These are phyloP conservation scores for Cornus controversa DNA, from an alignment of 148 eudicot genomes.

Conservation along the genomic window DNA sequence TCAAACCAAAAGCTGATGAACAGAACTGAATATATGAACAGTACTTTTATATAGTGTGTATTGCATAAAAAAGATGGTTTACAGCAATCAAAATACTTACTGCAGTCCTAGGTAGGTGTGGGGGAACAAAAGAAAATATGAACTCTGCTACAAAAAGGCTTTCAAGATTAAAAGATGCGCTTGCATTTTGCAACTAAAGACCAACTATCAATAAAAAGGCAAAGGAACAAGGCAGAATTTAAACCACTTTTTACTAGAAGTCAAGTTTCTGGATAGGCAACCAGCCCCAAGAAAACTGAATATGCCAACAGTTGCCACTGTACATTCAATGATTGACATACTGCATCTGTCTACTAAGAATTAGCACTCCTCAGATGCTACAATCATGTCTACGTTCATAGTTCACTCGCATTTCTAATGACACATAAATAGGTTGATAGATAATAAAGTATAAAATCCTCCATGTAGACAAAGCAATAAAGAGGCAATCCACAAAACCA, in stretches of 20 bases:
- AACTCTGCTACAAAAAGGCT: neutral
- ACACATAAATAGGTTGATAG: neutral
- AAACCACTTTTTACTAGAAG: neutral
- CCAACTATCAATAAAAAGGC: neutral
- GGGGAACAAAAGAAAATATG: no score
- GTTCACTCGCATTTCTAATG: neutral
- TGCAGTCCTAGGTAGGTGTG: no score
- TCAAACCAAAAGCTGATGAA: slow-evolving; percentile 18
- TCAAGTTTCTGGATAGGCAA: neutral
- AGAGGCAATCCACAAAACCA: neutral
- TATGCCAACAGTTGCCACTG: neutral
- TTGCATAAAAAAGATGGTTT: neutral
- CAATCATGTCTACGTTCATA: neutral
- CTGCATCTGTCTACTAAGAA: neutral
- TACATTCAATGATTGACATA: neutral
- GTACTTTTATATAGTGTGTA: neutral
- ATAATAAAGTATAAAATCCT: neutral
- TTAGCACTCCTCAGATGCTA: neutral
- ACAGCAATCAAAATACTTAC: neutral
- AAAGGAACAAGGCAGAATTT: neutral
- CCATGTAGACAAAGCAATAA: neutral
- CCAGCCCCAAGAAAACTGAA: no score
- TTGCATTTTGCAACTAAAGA: neutral
- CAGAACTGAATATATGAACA: neutral
- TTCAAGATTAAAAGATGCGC: neutral